Evolutionary conservation across 495 filamentous ascomycete species (phyloP), one percentile per base, ranked within the genome.

Genomic region (Bacidia gigantensis): DNA sequence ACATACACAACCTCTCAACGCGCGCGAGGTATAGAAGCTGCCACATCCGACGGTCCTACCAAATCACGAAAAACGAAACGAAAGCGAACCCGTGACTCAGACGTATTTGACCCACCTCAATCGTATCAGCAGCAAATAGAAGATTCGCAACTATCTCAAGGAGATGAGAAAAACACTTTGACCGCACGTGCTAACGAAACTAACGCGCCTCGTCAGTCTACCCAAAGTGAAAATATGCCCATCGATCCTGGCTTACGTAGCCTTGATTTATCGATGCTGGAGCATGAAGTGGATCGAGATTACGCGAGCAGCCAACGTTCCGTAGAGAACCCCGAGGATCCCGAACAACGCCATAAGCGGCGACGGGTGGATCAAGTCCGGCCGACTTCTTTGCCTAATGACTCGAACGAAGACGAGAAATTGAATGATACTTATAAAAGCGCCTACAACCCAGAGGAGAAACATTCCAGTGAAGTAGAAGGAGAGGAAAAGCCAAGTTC

Each of bases 1-100:
- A 20, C 11, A 14, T 50, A 50, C 18, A 35, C 47, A 11, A 22
- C 47, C 3, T 50, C 47, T n/a, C 47, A 50, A 38, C 47, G 47
- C 18, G 12, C 14, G 26, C 32, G 22, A 22, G 29, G 7, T 7
- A 35, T 35, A 5, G 29, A 35, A 35, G 5, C 14, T 7, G 29
- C 29, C 14, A 35, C 29, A 35, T 14, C 5, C 7, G 7, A 35
- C 29, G 29, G 29, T 35, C 29, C 29, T 14, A 35, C 29, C 5
- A 35, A 35, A 35, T 14, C 29, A 35, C 29, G 29, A 35, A 35
- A 35, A 35, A 35, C 7, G 14, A 35, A 35, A 35, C 29, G 29
- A 14, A 35, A 35, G 7, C 7, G 29, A 14, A 7, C 14, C 7
- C 29, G 5, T 5, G 14, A 14, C 29, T 7, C 29, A 14, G 29